phyloP scores from a whole-genome alignment of 805 yeast species.

The Metschnikowia similis region DNA sequence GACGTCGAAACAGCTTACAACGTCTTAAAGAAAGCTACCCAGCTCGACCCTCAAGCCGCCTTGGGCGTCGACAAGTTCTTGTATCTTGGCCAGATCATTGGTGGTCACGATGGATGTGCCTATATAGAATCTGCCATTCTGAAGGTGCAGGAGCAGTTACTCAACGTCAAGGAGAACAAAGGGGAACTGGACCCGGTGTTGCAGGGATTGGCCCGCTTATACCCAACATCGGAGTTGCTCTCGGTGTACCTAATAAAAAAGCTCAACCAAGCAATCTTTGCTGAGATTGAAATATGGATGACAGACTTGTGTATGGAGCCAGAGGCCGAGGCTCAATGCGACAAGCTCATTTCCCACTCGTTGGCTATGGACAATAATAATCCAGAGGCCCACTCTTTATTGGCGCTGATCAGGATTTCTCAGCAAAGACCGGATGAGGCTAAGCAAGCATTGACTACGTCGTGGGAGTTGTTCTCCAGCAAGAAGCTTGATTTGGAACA shows the following conservation, averaged over 20 bases:
- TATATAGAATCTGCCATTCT: conserved; percentile 61
- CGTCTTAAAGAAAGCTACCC: conserved; percentile 55
- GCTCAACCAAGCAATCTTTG: conserved; percentile 71
- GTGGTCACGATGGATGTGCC: conserved; percentile 70
- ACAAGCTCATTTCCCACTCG: conserved; percentile 61
- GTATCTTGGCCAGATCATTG: conserved; percentile 86
- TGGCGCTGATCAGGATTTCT: conserved; percentile 85
- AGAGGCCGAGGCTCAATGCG: conserved; percentile 80
- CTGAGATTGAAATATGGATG: conserved; percentile 95
- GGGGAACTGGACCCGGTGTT: conserved; percentile 22
- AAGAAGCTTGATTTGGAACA: conserved; percentile 49
- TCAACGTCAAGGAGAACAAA: conserved; percentile 25
- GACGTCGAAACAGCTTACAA: conserved; percentile 75
- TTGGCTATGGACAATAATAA: conserved; percentile 55
- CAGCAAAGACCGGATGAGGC: conserved; percentile 80
- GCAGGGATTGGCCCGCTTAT: conserved; percentile 23
- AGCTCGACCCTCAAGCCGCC: conserved; percentile 62
- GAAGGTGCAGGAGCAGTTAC: conserved; percentile 36
- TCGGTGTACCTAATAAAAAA: conserved; percentile 45
- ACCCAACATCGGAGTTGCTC: conserved; percentile 22
- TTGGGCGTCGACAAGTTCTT: conserved; percentile 78
- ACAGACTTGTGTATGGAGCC: conserved; percentile 94
- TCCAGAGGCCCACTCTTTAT: conserved; percentile 77
- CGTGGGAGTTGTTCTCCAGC: conserved; percentile 67
- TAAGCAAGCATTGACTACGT: conserved; percentile 51